Base-by-base conservation (phyloP, 2,329 filamentous ascomycete species). In the Colletotrichum acutatum region DNA sequence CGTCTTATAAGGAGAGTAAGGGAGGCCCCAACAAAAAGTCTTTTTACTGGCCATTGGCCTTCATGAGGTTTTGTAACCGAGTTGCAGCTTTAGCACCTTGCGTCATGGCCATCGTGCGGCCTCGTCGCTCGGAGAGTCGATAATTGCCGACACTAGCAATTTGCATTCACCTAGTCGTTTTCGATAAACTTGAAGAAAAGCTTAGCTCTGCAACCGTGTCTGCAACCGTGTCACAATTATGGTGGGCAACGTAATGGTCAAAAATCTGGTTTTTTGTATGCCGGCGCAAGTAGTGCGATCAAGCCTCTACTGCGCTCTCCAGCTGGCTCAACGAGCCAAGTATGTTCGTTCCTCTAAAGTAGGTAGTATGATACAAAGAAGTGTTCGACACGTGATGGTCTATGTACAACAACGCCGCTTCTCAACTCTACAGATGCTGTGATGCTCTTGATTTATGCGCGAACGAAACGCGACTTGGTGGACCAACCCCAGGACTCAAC, bases 401-500 rank as follows among this genome's bases (percentile, higher is more conserved):
- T 26, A 63, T 63, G 7, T 26, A 53, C 28, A 53, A 24, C 7
- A 14, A 8, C n/a, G 19, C 42, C 6, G 28, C 28, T 37, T 28
- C 28, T 22, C 46, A 7, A 34, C 8, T 52, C 3, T 26, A n/a
- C 11, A 30, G 12, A 3, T 32, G 42, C 22, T 24, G 19, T 49
- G 16, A 34, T 22, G 42, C 19, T n/a, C 4, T 3, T 14, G 12
- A 22, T 34, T 14, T 19, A 66, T n/a, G 32, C 64, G 4, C 68
- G 68, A 28, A 69, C 57, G 57, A 70, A 63, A 32, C 73, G 73
- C n/a, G 73, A 74, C 70, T 67, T 73, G 62, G 70, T 64, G 26
- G 59, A 24, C 73, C 73, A 74, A 12, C 73, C 73, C 30, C 63
- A 68, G 11, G 69, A 24, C 24, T 67, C 70, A 19, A 73, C 66